Base-by-base conservation (phyloP, 805 yeast genomes). In the Cyberlindnera meyerae region DNA sequence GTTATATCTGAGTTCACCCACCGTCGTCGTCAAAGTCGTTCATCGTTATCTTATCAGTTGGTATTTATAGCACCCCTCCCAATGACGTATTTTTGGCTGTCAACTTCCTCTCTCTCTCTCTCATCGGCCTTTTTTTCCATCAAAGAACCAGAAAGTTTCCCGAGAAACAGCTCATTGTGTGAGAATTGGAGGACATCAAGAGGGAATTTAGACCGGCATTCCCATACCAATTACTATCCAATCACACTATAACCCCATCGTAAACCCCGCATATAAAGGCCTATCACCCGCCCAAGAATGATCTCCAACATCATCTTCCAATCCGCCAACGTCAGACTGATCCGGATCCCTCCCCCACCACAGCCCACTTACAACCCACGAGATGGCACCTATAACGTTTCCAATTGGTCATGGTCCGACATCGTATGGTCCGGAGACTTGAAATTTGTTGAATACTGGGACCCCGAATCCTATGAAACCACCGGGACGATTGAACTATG, bases 381-480 rank as follows among this genome's bases (percentile, higher is more conserved):
- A 8, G 29, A 33, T 12, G 41, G 40, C 9, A 29, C 34, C 2
- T 31, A 33, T 11, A 43, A 47, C 34, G 43, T 42, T 4, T 35
- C 39, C 3, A 18, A 30, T 6, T 63, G 68, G 68, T 52, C 57
- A 18, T 54, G 58, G n/a, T 44, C 48, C 7, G 49, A 51, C n/a
- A 52, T 58, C 8, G 46, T 65, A 11, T 65, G 70, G 69, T 32
- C 35, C 6, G 70, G 70, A 2, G 30, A 49, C 6, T 39, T 63
- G 28, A 36, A 45, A 28, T 48, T 65, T 15, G 34, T 59, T 14
- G 64, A 63, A 36, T 39, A 38, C 8, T 55, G 48, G 36, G 29
- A 30, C 11, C 18, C 47, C 4, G 42, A 35, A 5, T 27, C 18
- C n/a, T n/a, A 32, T 2, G 30, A 32, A 9, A 11, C 29, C 9